Percentiles rank a stretch among this genome's conserved stretches.
Conservation (phyloP, 176 grass and related monocot genomes). For the Carex pumila region DNA sequence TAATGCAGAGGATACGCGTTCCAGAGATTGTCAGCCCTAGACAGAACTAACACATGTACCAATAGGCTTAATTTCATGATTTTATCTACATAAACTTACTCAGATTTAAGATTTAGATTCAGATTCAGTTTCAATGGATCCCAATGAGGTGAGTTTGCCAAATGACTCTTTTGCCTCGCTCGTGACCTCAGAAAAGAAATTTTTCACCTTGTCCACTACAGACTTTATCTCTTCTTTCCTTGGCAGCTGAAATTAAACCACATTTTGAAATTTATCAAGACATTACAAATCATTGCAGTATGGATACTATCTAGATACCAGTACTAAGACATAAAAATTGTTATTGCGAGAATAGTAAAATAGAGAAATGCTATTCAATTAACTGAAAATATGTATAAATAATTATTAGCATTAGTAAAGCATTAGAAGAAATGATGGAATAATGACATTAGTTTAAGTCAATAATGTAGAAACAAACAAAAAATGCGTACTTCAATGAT, state of each 20-base stretch:
- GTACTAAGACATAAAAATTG: not conserved
- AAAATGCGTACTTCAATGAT: conserved; percentile 64
- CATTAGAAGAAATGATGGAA: not conserved
- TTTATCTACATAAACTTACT: conserved; percentile 6
- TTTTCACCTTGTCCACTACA: conserved; percentile 86
- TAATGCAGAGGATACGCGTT: too few relatives aligned
- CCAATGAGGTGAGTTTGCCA: conserved; percentile 63
- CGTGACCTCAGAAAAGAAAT: conserved; percentile 73
- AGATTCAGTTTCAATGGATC: conserved; percentile 40
- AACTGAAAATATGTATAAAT: not conserved
- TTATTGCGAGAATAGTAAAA: not conserved
- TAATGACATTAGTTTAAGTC: not conserved
- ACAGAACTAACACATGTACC: not conserved
- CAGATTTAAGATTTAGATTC: conserved; percentile 50
- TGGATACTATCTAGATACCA: not conserved
- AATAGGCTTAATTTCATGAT: not conserved
- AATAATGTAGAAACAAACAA: not conserved
- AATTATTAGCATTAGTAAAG: not conserved
- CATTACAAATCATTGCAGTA: not conserved
- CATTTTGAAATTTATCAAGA: conserved; percentile 4
- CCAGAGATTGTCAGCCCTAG: not conserved
- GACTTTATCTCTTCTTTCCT: conserved; percentile 85
- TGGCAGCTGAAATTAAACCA: conserved; percentile 57
- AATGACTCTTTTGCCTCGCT: conserved; percentile 82
- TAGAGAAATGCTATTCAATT: not conserved